phyloP scores from a whole-genome alignment of 2,329 filamentous ascomycete genomes.

The Fusarium compactum region DNA sequence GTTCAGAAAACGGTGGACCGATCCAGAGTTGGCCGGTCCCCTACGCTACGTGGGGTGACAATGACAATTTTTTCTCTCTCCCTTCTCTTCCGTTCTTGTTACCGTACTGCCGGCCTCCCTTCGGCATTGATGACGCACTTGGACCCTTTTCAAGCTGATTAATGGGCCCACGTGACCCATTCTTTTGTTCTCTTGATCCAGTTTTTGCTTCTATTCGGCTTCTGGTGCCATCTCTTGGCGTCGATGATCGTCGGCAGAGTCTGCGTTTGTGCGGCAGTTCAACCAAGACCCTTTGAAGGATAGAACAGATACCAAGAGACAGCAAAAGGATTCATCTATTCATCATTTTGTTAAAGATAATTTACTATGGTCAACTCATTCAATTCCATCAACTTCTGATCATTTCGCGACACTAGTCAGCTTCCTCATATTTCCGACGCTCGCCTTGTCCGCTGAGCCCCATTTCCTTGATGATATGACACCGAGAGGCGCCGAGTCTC shows the following conservation, averaged over 20 bases:
- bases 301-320: background rate
- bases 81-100: background rate
- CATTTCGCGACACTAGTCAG: conserved; percentile 16
- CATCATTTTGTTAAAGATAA: fast-evolving
- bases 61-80: conserved; percentile 9
- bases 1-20: conserved; percentile 34
- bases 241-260: conserved; percentile 24
- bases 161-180: conserved; percentile 17
- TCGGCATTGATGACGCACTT: conserved; percentile 37
- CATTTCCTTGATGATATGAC: conserved; percentile 29
- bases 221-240: conserved; percentile 37
- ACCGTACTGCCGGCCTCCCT: conserved; percentile 24
- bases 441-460: conserved; percentile 30
- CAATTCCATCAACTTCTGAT: background rate
- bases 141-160: conserved; percentile 11
- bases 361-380: background rate
- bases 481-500: conserved; percentile 35
- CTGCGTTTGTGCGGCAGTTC: conserved; percentile 1
- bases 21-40: conserved; percentile 4
- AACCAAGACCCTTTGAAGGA: background rate
- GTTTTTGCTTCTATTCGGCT: conserved; percentile 32
- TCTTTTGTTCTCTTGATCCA: conserved; percentile 25
- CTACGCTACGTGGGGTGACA: conserved; percentile 24
- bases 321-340: background rate
- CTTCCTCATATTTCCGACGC: conserved; percentile 28